Conservation (phyloP, 306 rosid genomes). For the Quercus bicolor region DNA sequence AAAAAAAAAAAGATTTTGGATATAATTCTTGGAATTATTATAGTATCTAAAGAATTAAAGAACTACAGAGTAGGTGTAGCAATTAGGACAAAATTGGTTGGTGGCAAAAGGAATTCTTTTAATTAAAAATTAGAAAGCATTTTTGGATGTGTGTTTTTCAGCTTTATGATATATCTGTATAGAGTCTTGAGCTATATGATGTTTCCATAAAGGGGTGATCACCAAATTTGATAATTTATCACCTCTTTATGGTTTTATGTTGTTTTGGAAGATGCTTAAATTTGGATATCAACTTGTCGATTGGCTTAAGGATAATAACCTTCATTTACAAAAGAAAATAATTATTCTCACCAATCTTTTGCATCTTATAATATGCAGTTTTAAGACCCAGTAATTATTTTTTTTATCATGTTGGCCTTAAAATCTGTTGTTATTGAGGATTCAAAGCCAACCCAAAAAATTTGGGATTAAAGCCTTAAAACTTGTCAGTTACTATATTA, state of each 20-base stretch:
- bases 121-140: too few species aligned
- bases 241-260: neutral
- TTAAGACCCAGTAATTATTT: too few species aligned
- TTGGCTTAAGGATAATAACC: neutral
- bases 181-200: neutral
- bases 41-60: neutral
- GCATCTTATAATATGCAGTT: neutral
- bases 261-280: neutral
- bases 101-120: neutral
- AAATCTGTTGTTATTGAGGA: neutral
- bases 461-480: too few species aligned
- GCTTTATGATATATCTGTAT: neutral
- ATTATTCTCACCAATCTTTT: neutral
- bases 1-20: neutral
- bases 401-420: too few species aligned
- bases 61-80: neutral
- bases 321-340: neutral
- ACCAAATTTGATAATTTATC: neutral
- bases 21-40: neutral
- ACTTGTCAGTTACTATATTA: too few species aligned
- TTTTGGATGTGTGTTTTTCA: neutral
- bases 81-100: neutral
- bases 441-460: too few species aligned
- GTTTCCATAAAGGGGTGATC: neutral
- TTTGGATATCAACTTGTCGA: neutral